These are phyloP conservation scores for Chaetomium sp. DNA, from an alignment of 2,329 filamentous ascomycete genomes.

Conservation along the genomic window DNA sequence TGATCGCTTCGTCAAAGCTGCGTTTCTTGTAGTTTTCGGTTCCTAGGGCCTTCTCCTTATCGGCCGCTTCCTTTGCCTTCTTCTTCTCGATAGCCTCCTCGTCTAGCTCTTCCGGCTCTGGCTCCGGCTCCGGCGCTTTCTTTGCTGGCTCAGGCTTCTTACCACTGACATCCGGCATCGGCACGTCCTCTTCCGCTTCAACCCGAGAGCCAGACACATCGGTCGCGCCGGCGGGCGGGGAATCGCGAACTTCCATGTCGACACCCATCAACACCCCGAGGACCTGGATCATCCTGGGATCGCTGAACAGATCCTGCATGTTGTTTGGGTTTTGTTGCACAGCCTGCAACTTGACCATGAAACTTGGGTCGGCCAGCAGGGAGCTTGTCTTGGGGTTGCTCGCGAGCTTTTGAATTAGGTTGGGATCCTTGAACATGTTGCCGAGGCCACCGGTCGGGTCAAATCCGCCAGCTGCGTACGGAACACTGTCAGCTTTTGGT, in stretches of 20 bases:
- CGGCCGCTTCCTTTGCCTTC: slow-evolving; percentile 86
- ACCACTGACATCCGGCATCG: slow-evolving; percentile 64
- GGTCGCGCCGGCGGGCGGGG: slow-evolving; percentile 31
- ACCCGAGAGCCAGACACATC: slow-evolving; percentile 28
- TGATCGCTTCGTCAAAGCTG: slow-evolving; percentile 89
- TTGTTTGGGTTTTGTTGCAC: slow-evolving; percentile 75
- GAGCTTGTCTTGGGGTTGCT: slow-evolving; percentile 86
- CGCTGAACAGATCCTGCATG: slow-evolving; percentile 73
- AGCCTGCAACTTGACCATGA: slow-evolving; percentile 84
- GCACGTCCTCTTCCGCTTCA: slow-evolving; percentile 63
- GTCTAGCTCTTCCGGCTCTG: slow-evolving; percentile 62
- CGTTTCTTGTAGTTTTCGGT: slow-evolving; percentile 98
- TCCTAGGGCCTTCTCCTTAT: slow-evolving; percentile 89
- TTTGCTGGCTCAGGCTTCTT: slow-evolving; percentile 42
- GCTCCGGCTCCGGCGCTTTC: slow-evolving; percentile 49
- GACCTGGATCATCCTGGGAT: slow-evolving; percentile 88
- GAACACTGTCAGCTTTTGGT: slow-evolving; percentile 2
- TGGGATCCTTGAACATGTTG: slow-evolving; percentile 89
- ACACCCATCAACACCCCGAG: slow-evolving; percentile 90
- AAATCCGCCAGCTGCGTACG: slow-evolving; percentile 2
- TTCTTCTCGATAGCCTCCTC: slow-evolving; percentile 79
- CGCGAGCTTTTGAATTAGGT: slow-evolving; percentile 83
- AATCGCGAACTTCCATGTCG: slow-evolving; percentile 66
- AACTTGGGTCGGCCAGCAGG: slow-evolving; percentile 72
- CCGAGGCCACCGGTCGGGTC: slow-evolving; percentile 74